phyloP scores from a whole-genome alignment of 2,329 filamentous ascomycete genomes.

The Colletotrichum phormii region DNA sequence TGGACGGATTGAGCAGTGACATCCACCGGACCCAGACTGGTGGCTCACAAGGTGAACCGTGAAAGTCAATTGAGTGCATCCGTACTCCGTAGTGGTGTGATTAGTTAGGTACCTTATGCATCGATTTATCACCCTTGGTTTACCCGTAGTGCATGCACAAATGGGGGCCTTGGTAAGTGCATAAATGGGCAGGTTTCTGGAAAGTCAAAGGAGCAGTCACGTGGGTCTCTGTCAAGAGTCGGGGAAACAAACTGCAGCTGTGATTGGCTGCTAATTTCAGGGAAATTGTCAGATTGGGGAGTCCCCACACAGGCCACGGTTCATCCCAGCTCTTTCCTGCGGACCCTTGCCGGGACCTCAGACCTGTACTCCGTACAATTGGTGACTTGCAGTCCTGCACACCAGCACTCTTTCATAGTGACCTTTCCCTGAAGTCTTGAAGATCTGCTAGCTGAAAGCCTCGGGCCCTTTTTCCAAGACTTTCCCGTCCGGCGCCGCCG shows the following conservation, averaged over 20 bases:
- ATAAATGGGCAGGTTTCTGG: background rate
- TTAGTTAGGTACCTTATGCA: too few species aligned
- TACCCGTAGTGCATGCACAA: slow-evolving; percentile 11
- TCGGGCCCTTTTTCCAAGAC: slow-evolving; percentile 20
- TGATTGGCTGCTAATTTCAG: slow-evolving; percentile 42
- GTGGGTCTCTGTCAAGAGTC: slow-evolving; percentile 38
- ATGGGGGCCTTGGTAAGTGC: background rate
- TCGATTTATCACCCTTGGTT: background rate
- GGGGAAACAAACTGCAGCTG: slow-evolving; percentile 24
- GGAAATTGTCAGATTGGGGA: slow-evolving; percentile 41
- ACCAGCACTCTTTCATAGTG: background rate
- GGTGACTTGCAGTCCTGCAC: background rate
- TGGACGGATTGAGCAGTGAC: background rate
- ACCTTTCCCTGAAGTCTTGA: background rate
- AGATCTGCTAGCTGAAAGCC: background rate
- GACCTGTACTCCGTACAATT: too few species aligned
- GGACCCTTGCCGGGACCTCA: slow-evolving; percentile 15
- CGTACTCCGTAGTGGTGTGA: background rate
- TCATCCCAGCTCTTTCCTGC: slow-evolving; percentile 40
- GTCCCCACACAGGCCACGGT: slow-evolving; percentile 37
- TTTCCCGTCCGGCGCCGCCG: slow-evolving; percentile 27
- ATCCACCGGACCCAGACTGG: background rate
- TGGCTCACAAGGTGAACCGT: background rate
- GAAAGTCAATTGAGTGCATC: background rate
- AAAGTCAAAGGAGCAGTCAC: slow-evolving; percentile 42